Base-by-base conservation (phyloP, 345 rosid species). In the Acer negundo region DNA sequence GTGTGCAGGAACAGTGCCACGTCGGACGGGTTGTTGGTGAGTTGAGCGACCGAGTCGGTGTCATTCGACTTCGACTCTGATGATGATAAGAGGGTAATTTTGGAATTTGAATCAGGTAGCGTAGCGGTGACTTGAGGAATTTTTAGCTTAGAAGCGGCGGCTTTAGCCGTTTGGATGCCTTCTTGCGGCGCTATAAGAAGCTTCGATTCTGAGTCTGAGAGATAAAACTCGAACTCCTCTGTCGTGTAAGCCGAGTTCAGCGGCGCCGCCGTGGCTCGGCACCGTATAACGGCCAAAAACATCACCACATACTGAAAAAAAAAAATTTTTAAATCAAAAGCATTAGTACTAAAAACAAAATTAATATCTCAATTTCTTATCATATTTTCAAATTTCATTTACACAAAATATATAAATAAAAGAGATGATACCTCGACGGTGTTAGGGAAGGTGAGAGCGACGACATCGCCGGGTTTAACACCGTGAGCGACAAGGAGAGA, bases 211-310 rank as follows among this genome's bases (percentile, higher is more conserved):
- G 95, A 91, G 67, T 91, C 95, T 1, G 93, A 75, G 31, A 91
- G 88, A 83, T 88, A 91, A 75, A 91, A 91, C 86, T 88, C 95
- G 82, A 89, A 89, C 72, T 91, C 95, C 82, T 91, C 95, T 5
- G 84, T 83, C 1, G 93, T 91, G 84, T 91, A 91, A 7, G 93
- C 89, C 0, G 83, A 1, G 82, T 91, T 91, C 28, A 91, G 82
- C 53, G 95, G 95, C 56, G 86, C 93, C 1, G 89, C 93, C 0
- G 89, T 89, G 68, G 90, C 95, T 63, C 93, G 88, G 75, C 90
- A 84, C 3, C 93, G 84, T 13, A 91, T 84, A 6, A 87, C 90
- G 2, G 95, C 93, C 83, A 91, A 70, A 67, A 91, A 91, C 90
- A 88, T 87, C 16, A 89, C 75, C 67, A 95, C 97, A 76, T 83